A percentile compares a stretch with the other conserved stretches of the same genome.
phyloP scores from a whole-genome alignment of 306 rosid species.

The Hippophae tibetana region DNA sequence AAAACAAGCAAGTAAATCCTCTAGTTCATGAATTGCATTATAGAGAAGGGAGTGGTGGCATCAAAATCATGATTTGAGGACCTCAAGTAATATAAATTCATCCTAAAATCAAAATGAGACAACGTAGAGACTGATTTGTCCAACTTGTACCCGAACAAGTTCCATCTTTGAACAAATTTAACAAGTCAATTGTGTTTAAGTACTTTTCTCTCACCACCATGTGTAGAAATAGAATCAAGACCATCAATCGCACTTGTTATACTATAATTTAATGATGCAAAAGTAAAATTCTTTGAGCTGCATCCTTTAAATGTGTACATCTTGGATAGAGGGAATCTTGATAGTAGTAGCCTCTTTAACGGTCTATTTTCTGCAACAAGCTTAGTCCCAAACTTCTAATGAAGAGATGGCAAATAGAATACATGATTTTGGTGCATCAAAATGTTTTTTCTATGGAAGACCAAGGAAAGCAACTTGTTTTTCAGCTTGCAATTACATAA shows the following conservation, averaged over 20 bases:
- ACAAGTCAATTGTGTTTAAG: constrained; percentile 53
- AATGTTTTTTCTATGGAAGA: too few species aligned
- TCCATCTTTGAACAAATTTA: constrained; percentile 84
- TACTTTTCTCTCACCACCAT: constrained; percentile 75
- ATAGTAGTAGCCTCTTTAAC: too few species aligned
- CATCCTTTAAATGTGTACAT: constrained; percentile 37
- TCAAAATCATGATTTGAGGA: constrained; percentile 91
- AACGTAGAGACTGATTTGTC: constrained; percentile 76
- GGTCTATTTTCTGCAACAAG: too few species aligned
- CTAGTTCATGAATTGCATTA: constrained; percentile 67
- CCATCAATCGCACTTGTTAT: constrained; percentile 37
- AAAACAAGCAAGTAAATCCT: constrained; percentile 78
- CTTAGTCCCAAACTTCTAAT: too few species aligned
- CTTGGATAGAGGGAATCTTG: too few species aligned
- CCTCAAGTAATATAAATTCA: constrained; percentile 64
- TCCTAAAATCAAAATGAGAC: constrained; percentile 76
- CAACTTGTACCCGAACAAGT: constrained; percentile 71
- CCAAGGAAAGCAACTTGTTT: too few species aligned
- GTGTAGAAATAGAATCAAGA: constrained; percentile 55
- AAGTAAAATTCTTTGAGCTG: constrained; percentile 72
- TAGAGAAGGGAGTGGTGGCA: constrained; percentile 72
- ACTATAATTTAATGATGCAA: constrained; percentile 36
- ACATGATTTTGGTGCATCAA: too few species aligned
- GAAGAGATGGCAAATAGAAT: too few species aligned
- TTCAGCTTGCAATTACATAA: too few species aligned